A percentile compares a stretch with the other conserved stretches of the same genome.
Conservation (phyloP, 2,329 filamentous ascomycete genomes). For the Aspergillus tanneri region DNA sequence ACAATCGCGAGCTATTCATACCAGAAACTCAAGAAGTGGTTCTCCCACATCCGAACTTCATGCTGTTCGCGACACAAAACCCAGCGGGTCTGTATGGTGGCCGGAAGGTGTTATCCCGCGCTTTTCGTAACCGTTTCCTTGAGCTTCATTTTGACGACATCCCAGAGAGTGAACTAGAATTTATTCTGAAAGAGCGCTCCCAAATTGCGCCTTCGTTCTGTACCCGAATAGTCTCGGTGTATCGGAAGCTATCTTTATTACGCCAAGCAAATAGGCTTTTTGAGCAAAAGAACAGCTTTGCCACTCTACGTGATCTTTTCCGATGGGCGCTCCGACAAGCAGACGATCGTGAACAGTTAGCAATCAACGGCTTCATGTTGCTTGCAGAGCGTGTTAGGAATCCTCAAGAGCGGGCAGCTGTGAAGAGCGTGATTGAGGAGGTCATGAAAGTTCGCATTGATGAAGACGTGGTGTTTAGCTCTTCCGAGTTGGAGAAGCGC, state of each 20-base stretch:
- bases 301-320: conserved; percentile 92
- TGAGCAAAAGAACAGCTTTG: conserved; percentile 96
- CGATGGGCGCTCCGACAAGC: conserved; percentile 87
- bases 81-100: conserved; percentile 94
- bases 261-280: conserved; percentile 89
- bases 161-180: conserved; percentile 87
- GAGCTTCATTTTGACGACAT: conserved; percentile 99
- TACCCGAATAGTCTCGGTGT: conserved; percentile 85
- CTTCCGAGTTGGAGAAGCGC: conserved; percentile 57
- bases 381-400: conserved; percentile 94
- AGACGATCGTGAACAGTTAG: conserved; percentile 83
- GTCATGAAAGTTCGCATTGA: conserved; percentile 86
- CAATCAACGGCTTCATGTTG: conserved; percentile 92
- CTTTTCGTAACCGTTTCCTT: conserved; percentile 94
- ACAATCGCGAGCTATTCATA: conserved; percentile 92
- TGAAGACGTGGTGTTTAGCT: conserved; percentile 68
- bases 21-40: conserved; percentile 96
- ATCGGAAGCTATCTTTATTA: conserved; percentile 84
- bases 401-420: conserved; percentile 75
- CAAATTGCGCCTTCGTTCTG: conserved; percentile 91
- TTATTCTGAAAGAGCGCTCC: conserved; percentile 84
- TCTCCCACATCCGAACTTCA: conserved; percentile 88
- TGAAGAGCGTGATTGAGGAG: conserved; percentile 84
- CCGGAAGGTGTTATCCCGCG: conserved; percentile 85
- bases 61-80: conserved; percentile 97